Evolutionary conservation across 768 basidiomycete genomes (phyloP), one percentile per base, ranked within the genome.

Genomic region (Boletus subparvulus): DNA sequence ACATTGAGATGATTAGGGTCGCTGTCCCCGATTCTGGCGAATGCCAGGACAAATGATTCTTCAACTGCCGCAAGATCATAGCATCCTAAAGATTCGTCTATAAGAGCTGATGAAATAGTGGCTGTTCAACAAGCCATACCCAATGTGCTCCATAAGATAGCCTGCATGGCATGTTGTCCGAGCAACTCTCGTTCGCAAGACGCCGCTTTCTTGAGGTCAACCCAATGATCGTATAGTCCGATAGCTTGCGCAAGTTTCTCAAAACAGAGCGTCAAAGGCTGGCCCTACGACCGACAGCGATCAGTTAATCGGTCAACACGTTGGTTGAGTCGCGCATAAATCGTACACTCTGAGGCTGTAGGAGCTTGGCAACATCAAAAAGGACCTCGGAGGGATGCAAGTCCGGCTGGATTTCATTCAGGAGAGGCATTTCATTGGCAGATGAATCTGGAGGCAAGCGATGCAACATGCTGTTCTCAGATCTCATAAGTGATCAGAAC

Each of bases 361-460:
- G 71, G n/a, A 92, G 78, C 68, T 92, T 92, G 65, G 80, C 79
- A 13, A 88, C 83, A 66, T 93, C 92, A 64, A 80, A 86, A 41
- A 93, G 77, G 39, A 92, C 77, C 68, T 93, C 91, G 5, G 85
- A 75, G 14, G 90, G 88, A 60, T 91, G 85, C 37, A 90, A 75
- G 63, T 88, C 82, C 5, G 86, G 81, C 64, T 92, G 89, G 12
- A 91, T 80, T 71, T 88, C 85, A 63, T 90, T 89, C 26, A 92
- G 67, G 45, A 76, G 65, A 26, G 81, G 84, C 61, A 76, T 81
- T 19, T 77, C 73, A 52, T 74, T 74, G 19, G 52, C 6, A 30
- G 56, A 63, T 45, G 37, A 46, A 45, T 70, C 71, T 16, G 82
- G 76, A 37, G 87, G 86, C 24, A 92, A 75, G 16, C 92, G 86